Conservation (phyloP, 2,329 filamentous ascomycete species). For the Sclerotinia trifoliorum region DNA sequence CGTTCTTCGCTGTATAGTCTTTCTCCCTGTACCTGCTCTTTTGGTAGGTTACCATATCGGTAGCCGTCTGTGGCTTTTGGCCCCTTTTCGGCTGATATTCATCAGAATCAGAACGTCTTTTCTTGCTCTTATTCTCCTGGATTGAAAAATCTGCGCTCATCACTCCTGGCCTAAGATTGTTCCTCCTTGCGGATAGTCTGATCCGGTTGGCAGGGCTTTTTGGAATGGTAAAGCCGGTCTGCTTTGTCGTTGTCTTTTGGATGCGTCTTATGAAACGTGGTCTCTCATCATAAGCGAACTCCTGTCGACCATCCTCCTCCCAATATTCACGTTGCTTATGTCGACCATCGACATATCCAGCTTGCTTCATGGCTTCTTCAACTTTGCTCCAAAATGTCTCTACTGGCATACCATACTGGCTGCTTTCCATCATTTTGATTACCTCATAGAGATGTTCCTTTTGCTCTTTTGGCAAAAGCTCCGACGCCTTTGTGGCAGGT, state of each 20-base stretch:
- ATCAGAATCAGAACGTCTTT: too few species aligned
- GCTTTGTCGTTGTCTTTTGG: too few species aligned
- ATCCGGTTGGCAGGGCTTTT: background rate
- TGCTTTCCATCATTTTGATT: background rate
- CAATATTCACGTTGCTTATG: background rate
- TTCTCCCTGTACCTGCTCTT: background rate
- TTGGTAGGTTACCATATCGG: background rate
- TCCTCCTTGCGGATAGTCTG: background rate
- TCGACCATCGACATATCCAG: background rate
- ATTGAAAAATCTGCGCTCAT: too few species aligned
- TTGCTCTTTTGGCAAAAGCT: background rate
- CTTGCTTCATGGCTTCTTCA: background rate
- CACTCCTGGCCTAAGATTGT: background rate
- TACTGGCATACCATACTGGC: background rate
- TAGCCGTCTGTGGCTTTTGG: background rate
- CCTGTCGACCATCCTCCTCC: background rate
- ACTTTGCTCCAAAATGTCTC: background rate
- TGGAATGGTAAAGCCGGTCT: background rate
- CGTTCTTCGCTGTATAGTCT: background rate
- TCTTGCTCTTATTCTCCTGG: too few species aligned
- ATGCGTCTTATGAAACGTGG: background rate
- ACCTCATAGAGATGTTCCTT: background rate
- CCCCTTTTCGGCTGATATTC: too few species aligned
- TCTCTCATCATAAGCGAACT: conserved; percentile 2
- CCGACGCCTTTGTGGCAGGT: background rate